Conservation (phyloP, 2,329 filamentous ascomycete species). For the Aspergillus sp. region DNA sequence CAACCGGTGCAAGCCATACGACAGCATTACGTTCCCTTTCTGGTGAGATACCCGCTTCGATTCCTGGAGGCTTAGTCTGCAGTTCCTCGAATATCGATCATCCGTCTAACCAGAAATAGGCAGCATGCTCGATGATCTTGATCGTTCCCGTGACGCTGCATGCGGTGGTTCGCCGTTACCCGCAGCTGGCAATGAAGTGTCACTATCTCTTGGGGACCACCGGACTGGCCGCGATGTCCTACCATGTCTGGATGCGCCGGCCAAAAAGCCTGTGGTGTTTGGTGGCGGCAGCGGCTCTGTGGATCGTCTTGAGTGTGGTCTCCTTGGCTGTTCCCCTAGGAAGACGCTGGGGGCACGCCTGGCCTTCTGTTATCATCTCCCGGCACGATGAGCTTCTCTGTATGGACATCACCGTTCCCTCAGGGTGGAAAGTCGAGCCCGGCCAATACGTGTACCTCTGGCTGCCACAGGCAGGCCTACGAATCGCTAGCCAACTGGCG, state of each 20-base stretch:
- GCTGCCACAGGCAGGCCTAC: not conserved
- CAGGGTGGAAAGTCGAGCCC: not conserved
- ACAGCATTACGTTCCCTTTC: slow-evolving; percentile 2
- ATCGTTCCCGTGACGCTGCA: slow-evolving; percentile 1
- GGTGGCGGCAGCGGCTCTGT: not conserved
- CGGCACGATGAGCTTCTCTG: not conserved
- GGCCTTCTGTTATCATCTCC: not conserved
- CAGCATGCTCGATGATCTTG: not conserved
- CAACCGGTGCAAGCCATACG: not conserved
- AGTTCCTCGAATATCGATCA: not conserved
- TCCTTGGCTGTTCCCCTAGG: not conserved
- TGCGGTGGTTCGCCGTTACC: not conserved
- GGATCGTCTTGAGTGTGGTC: not conserved
- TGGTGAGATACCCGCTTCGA: not conserved
- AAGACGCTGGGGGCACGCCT: not conserved
- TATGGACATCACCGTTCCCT: not conserved
- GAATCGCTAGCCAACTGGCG: not conserved
- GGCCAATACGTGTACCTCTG: not conserved
- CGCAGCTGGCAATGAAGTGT: not conserved
- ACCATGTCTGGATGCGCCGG: not conserved
- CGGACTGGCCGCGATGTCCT: not conserved
- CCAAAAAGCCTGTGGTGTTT: not conserved
- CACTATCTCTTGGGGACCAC: not conserved
- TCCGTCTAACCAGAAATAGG: not conserved
- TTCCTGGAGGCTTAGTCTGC: not conserved